Percentiles rank a stretch among this genome's conserved stretches.
Conservation (phyloP, 208 protist species). For the Acanthamoeba healyi region DNA sequence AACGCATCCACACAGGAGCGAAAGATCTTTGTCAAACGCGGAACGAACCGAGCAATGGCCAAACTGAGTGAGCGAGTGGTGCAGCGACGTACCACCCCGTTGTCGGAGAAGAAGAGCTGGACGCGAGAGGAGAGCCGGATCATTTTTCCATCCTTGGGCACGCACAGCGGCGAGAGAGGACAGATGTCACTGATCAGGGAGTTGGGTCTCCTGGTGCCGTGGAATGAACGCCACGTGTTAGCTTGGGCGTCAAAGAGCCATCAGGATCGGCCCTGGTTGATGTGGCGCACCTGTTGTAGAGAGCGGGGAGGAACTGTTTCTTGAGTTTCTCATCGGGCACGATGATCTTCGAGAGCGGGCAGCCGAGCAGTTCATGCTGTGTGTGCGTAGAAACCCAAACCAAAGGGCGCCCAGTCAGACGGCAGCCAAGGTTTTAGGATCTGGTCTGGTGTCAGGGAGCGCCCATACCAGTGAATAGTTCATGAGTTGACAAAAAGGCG, state of each 20-base stretch:
- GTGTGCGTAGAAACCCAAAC: no score
- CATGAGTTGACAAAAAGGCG: conserved; percentile 4
- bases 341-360: conserved; percentile 44
- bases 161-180: neutral
- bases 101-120: conserved; percentile 34
- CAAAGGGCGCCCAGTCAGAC: neutral
- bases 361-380: conserved; percentile 53
- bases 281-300: neutral
- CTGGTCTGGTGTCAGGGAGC: no score
- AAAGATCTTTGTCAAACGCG: no score
- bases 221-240: neutral
- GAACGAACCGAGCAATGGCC: no score
- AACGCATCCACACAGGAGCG: no score
- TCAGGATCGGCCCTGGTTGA: neutral
- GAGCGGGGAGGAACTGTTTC: conserved; percentile 24
- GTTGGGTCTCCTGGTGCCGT: neutral
- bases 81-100: conserved; percentile 1
- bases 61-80: no score
- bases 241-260: no score
- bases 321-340: conserved; percentile 45
- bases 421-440: no score
- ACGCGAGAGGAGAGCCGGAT: neutral
- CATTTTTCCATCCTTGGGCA: conserved; percentile 46
- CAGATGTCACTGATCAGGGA: conserved; percentile 9
- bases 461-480: conserved; percentile 4